These are phyloP conservation scores for Clavispora asparagi DNA, from an alignment of 805 yeast species.

Conservation along the genomic window DNA sequence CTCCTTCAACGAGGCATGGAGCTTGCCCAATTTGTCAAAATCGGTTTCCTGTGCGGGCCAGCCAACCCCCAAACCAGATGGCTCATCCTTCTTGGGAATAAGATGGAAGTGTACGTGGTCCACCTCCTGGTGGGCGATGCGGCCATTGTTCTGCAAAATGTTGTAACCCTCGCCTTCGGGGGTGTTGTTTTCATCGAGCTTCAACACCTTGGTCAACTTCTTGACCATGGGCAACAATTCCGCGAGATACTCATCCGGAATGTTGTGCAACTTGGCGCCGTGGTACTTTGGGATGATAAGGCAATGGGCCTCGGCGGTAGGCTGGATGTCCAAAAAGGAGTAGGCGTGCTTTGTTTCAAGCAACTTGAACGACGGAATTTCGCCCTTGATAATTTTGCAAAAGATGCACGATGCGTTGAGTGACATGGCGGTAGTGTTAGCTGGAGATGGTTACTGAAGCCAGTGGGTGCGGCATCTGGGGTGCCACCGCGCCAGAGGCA, in stretches of 20 bases:
- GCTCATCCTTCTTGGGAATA: slow-evolving; percentile 76
- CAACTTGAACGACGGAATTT: slow-evolving; percentile 88
- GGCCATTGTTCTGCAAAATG: slow-evolving; percentile 86
- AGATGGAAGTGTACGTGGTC: slow-evolving; percentile 96
- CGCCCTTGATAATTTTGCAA: slow-evolving; percentile 93
- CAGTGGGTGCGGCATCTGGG: neutral
- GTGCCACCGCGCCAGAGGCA: neutral
- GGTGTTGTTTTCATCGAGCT: slow-evolving; percentile 57
- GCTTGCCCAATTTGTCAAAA: slow-evolving; percentile 62
- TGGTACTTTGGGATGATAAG: slow-evolving; percentile 89
- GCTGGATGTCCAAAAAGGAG: slow-evolving; percentile 91
- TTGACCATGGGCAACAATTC: slow-evolving; percentile 88
- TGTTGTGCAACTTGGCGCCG: slow-evolving; percentile 86
- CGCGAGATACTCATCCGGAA: slow-evolving; percentile 85
- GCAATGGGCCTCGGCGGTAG: slow-evolving; percentile 85
- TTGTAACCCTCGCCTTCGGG: slow-evolving; percentile 75
- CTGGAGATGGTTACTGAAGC: neutral
- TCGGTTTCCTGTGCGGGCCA: slow-evolving; percentile 92
- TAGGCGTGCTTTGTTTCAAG: slow-evolving; percentile 77
- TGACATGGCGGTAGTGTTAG: slow-evolving; percentile 13
- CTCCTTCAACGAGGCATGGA: slow-evolving; percentile 53
- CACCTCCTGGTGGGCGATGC: slow-evolving; percentile 92
- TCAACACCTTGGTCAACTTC: slow-evolving; percentile 71
- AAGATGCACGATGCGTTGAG: slow-evolving; percentile 72
- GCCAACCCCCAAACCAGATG: slow-evolving; percentile 78